Evolutionary conservation across 495 filamentous ascomycete genomes (phyloP), one percentile per base, ranked within the genome.

Genomic region (Xeromyces bisporus): DNA sequence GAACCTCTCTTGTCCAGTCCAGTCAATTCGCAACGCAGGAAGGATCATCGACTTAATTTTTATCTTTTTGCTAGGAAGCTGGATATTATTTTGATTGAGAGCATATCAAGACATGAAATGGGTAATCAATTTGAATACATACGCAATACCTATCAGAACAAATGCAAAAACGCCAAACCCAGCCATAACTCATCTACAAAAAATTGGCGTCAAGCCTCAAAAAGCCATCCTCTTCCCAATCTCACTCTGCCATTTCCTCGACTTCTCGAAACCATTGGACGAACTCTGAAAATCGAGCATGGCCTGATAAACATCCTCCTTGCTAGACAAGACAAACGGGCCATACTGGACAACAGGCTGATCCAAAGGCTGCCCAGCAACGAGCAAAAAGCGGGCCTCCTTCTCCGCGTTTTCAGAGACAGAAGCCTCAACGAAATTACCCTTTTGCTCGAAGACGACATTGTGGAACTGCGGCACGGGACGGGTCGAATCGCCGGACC

Each of bases 321-420:
- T 64, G 7, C 67, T 69, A 21, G 64, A 93, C 37, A 93, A 45
- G 9, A 97, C 89, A 50, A 97, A 97, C 2, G 87, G 87, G 0
- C 87, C 87, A 50, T 97, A 93, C 66, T 97, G 87, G 15, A 94
- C 80, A 13, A 97, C 77, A 32, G 80, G 75, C 54, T 97, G 87
- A 47, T 94, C 76, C 9, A 94, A 64, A 10, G 85, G 80, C 43
- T 82, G 69, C 1, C 87, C 87, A 0, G 86, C 81, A 21, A 93
- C 64, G 23, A 96, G 59, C 3, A 96, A 66, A 45, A 93, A 80
- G 18, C 75, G 62, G 1, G 67, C 63, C 30, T 70, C 67, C 36
- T 68, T 60, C 38, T 74, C 71, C 3, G 78, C 82, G 36, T 61
- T 69, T 21, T 69, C 71, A 10, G 71, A 69, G 14, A 92, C 81